These are phyloP conservation scores for Coprinopsis strossmayeri DNA, from an alignment of 768 basidiomycete genomes.

Conservation along the genomic window DNA sequence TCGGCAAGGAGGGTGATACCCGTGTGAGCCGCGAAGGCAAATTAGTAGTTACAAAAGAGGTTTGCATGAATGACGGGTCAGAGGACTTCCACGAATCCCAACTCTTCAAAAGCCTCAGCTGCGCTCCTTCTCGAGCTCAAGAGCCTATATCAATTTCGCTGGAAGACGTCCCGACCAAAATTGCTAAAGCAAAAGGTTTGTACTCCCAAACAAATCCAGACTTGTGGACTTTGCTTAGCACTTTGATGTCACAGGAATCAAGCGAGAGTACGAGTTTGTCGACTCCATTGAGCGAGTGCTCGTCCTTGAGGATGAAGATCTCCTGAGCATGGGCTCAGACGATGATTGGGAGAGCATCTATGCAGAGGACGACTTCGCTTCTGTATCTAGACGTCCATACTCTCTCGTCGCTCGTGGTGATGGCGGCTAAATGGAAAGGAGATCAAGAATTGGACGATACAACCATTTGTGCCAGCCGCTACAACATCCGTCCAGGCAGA, in stretches of 20 bases:
- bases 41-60: too few relatives aligned
- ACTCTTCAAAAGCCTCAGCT: neutral
- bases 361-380: conserved; percentile 2
- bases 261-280: conserved; percentile 7
- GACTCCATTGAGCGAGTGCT: neutral
- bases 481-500: too few relatives aligned
- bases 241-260: neutral
- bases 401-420: too few relatives aligned
- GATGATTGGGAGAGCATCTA: conserved; percentile 6
- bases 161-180: neutral
- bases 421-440: too few relatives aligned
- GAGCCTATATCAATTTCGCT: neutral
- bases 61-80: conserved; percentile 1
- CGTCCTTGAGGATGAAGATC: conserved; percentile 5
- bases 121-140: neutral
- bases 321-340: conserved; percentile 4
- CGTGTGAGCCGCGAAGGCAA: too few relatives aligned
- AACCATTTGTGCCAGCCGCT: too few relatives aligned
- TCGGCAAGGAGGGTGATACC: too few relatives aligned
- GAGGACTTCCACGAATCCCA: neutral
- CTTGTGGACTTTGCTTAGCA: neutral
- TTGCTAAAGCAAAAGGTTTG: conserved; percentile 4
- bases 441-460: too few relatives aligned
- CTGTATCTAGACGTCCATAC: too few relatives aligned
- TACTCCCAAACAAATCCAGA: neutral